A percentile compares a stretch with the other conserved stretches of the same genome.
Conservation (phyloP, 2,329 filamentous ascomycete genomes). For the Stagonosporopsis cucurbitacearum region DNA sequence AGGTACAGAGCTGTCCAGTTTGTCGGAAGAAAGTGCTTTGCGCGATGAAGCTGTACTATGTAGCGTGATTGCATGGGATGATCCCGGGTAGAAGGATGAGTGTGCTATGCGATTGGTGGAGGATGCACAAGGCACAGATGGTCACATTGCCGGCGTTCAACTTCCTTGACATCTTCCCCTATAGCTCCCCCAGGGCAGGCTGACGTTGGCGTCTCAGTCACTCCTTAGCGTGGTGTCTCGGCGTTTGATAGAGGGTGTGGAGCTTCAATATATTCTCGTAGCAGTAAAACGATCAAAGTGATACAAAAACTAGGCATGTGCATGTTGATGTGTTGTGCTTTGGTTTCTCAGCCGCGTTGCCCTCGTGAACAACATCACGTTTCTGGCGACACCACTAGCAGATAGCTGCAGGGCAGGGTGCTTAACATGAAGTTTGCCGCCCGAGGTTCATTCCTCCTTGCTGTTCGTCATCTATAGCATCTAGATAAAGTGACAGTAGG, state of each 20-base stretch:
- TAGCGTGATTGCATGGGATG: conserved; percentile 30
- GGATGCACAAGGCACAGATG: neutral
- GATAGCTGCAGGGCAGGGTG: no score
- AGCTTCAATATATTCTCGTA: neutral
- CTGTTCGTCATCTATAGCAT: no score
- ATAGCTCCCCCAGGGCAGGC: neutral
- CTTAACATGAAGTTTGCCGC: no score
- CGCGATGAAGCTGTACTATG: conserved; percentile 63
- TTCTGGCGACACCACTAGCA: neutral
- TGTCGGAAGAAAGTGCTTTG: conserved; percentile 64
- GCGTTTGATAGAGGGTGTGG: neutral
- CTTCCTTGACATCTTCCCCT: neutral
- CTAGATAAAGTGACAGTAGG: no score
- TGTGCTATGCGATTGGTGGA: no score
- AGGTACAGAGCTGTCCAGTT: conserved; percentile 66
- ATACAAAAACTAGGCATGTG: neutral
- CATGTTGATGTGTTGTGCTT: neutral
- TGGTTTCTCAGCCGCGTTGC: neutral
- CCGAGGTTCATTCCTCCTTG: no score
- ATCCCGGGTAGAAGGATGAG: neutral
- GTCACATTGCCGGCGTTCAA: conserved; percentile 3
- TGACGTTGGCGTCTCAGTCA: neutral
- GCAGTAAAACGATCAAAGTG: neutral
- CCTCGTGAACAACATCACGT: neutral
- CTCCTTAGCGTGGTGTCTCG: conserved; percentile 8